Evolutionary conservation across 495 filamentous ascomycete species (phyloP), one percentile per base, ranked within the genome.

Genomic region (Penicillium egyptiacum): DNA sequence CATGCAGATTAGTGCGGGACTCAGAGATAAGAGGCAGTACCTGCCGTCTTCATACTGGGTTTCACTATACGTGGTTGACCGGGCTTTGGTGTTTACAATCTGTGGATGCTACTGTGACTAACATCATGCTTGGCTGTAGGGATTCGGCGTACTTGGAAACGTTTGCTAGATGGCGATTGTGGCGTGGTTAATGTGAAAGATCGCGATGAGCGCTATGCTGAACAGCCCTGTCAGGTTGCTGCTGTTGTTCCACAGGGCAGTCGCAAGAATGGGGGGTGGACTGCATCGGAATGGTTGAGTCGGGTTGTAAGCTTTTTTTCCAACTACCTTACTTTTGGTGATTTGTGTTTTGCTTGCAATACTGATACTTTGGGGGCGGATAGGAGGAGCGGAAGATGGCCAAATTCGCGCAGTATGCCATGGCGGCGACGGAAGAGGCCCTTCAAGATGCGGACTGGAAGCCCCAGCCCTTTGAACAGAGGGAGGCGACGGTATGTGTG

Each of bases 361-460:
- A 37, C 61, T 64, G 41, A 55, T 44, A 6, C 0, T 43, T 55
- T 55, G 35, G 14, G 10, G 1, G 0, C 11, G 41, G 25, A 8
- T 48, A 86, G 83, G 84, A 96, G 47, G 83, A 88, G 73, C 85
- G 91, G 5, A 86, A 86, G 62, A 96, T 96, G 89, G 92, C 94
- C n/a, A 76, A 71, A 16, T 98, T 96, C 72, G 82, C 91, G 23
- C 92, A 96, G 69, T 97, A 95, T 77, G 92, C 91, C 14, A 81
- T 94, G 70, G 92, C 87, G 42, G 91, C 93, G 8, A 80, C 92
- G 4, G 82, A 91, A 55, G 94, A 97, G 80, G 94, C 94, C 1
- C 78, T 98, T 37, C 63, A 81, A 17, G 92, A 98, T 76, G 88
- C 94, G 9, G 84, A 77, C 3, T 97, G 92, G 92, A 79, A 77